Base-by-base conservation (phyloP, 2,329 filamentous ascomycete genomes). In the Blastomyces silverae region DNA sequence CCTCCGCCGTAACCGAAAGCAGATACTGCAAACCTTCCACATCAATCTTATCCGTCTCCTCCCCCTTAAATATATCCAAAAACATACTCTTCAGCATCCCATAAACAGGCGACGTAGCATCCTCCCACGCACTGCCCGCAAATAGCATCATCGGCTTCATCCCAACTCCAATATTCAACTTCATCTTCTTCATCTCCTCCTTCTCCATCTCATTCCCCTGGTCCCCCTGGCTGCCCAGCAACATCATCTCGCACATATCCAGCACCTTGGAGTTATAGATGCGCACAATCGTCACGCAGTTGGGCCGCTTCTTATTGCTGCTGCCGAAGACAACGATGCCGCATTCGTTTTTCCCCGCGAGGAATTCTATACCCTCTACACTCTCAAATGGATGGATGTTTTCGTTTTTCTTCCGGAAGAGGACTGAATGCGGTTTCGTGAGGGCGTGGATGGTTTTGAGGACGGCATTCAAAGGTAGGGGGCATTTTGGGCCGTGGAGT, bases 361-460 rank as follows among this genome's bases (percentile, higher is more conserved):
- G 92, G 82, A 99, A 99, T 79, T 97, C 91, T 70, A 97, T 85
- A 63, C 89, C 93, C 37, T 88, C 83, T 68, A 89, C 81, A 76
- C 95, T 92, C 77, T 97, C 93, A 78, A 99, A 99, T 1, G 94
- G 94, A 78, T 94, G 92, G 72, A 96, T 89, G 70, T 79, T 79
- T 67, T 87, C 84, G 79, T 99, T 99, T 82, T 97, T 97, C 85
- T 97, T 99, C 79, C 87, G 90, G 81, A 99, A 96, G 70, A 92
- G 92, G 78, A 95, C 89, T 69, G 88, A 88, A 67, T 93, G 84
- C 2, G 92, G 92, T 73, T 89, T 87, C 72, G 93, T 92, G 73
- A 99, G 83, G 60, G 90, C 85, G 78, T 91, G 86, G 64, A 99
- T 85, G 72, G 97, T 94, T 70, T 87, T 89, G 67, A 97, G 82